Evolutionary conservation across 2,329 filamentous ascomycete genomes (phyloP).

Genomic region (Clarireedia paspali): DNA sequence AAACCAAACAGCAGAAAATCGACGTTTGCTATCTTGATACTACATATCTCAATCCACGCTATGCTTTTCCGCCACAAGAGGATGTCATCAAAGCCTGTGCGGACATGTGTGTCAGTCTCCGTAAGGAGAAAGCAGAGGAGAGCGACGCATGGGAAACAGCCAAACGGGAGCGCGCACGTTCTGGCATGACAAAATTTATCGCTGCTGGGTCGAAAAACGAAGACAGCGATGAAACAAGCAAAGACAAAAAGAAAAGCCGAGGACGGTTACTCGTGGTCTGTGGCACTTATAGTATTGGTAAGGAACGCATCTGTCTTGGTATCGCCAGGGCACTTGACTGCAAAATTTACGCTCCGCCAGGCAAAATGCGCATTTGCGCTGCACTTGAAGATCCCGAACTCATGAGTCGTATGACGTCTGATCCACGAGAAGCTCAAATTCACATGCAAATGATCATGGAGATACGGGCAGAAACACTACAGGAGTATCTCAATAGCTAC

Average conservation of each 20-base stretch:
- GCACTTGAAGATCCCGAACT: constrained; percentile 84
- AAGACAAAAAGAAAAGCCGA: constrained; percentile 31
- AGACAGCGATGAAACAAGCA: constrained; percentile 15
- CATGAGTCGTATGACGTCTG: constrained; percentile 63
- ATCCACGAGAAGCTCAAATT: constrained; percentile 82
- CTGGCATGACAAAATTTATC: constrained; percentile 57
- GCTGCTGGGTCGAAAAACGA: constrained; percentile 29
- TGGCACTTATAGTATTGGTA: constrained; percentile 96
- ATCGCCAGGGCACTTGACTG: constrained; percentile 79
- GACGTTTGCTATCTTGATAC: constrained; percentile 97
- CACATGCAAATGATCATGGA: constrained; percentile 98
- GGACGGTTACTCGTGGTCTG: constrained; percentile 83
- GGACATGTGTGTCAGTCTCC: constrained; percentile 74
- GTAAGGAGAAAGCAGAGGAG: constrained; percentile 54
- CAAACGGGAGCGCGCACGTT: constrained; percentile 45
- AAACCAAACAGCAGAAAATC: constrained; percentile 72
- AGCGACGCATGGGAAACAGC: constrained; percentile 48
- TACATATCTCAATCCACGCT: constrained; percentile 91
- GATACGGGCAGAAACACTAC: constrained; percentile 81
- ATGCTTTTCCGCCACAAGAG: constrained; percentile 83
- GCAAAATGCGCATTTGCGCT: constrained; percentile 76
- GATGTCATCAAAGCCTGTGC: constrained; percentile 84
- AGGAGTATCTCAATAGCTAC: constrained; percentile 77
- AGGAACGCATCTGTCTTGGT: constrained; percentile 89
- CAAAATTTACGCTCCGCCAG: constrained; percentile 81